Conservation (phyloP, 805 yeast species). For the Soucietia sequanensis region DNA sequence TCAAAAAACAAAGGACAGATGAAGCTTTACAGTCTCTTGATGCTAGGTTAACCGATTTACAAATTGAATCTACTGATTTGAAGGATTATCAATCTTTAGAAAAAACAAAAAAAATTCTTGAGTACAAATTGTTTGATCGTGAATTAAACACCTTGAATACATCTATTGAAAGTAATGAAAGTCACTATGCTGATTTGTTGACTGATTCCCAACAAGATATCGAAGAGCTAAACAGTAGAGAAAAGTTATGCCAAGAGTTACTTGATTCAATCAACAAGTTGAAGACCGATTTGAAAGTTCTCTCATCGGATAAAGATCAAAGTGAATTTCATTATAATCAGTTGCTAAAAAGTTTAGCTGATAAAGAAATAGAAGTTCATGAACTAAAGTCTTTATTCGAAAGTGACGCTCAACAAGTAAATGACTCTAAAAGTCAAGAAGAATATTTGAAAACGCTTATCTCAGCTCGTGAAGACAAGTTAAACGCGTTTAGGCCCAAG, state of each 20-base stretch:
- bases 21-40: conserved; percentile 70
- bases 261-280: conserved; percentile 46
- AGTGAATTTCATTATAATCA: conserved; percentile 50
- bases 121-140: conserved; percentile 72
- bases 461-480: conserved; percentile 31
- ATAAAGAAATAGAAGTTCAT: conserved; percentile 44
- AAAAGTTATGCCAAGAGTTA: conserved; percentile 45
- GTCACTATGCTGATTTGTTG: conserved; percentile 50
- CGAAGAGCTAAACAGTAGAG: conserved; percentile 60
- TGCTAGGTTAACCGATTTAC: conserved; percentile 72
- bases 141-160: conserved; percentile 65
- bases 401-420: conserved; percentile 26
- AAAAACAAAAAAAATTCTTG: conserved; percentile 64
- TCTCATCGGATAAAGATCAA: conserved; percentile 57
- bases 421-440: conserved; percentile 17
- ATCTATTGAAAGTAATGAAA: conserved; percentile 60
- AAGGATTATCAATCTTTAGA: conserved; percentile 67
- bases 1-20: conserved; percentile 68
- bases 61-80: conserved; percentile 75
- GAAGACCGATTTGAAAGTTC: conserved; percentile 48
- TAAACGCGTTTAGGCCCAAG: conserved; percentile 39
- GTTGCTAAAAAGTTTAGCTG: conserved; percentile 46
- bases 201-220: conserved; percentile 55
- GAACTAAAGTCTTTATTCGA: conserved; percentile 40
- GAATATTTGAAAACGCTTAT: conserved; percentile 27